phyloP scores from a whole-genome alignment of 805 yeast genomes.

The Helenozyma rhizophorensis region DNA sequence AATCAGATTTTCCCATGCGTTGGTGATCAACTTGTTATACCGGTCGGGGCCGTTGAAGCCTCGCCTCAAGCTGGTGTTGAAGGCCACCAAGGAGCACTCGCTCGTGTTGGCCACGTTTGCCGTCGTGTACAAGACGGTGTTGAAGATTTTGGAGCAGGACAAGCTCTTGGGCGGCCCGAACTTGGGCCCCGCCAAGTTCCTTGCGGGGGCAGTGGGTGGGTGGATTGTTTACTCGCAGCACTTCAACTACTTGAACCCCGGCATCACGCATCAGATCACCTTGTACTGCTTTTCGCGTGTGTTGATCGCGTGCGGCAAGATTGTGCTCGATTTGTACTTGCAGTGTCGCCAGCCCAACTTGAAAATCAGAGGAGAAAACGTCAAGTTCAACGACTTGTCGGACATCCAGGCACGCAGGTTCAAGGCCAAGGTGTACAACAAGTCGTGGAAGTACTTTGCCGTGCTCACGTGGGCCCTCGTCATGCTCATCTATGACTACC shows the following conservation, averaged over 20 bases:
- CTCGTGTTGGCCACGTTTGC: conserved; percentile 54
- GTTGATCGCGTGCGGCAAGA: conserved; percentile 55
- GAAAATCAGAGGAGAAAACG: conserved; percentile 15
- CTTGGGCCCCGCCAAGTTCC: conserved; percentile 26
- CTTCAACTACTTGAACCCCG: conserved; percentile 40
- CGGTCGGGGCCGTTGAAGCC: conserved; percentile 46
- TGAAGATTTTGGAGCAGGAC: conserved; percentile 28
- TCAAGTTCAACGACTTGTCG: conserved; percentile 25
- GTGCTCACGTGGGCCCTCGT: conserved; percentile 69
- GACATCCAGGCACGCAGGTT: conserved; percentile 30
- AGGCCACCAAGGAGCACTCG: conserved; percentile 55
- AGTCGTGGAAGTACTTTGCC: conserved; percentile 57
- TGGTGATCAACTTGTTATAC: conserved; percentile 57
- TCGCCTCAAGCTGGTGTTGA: conserved; percentile 43
- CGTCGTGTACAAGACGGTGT: conserved; percentile 42
- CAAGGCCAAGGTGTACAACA: conserved; percentile 25
- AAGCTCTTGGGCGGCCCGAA: conserved; percentile 28
- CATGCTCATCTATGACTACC: conserved; percentile 63
- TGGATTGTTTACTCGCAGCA: conserved; percentile 43
- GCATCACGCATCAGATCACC: conserved; percentile 69
- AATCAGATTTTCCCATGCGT: conserved; percentile 58
- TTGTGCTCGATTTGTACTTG: conserved; percentile 37
- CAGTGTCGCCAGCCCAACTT: conserved; percentile 32
- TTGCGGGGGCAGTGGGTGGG: conserved; percentile 38
- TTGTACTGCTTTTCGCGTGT: conserved; percentile 71